Evolutionary conservation across 2,329 filamentous ascomycete genomes (phyloP).

Genomic region (Arthrobotrys conoides): DNA sequence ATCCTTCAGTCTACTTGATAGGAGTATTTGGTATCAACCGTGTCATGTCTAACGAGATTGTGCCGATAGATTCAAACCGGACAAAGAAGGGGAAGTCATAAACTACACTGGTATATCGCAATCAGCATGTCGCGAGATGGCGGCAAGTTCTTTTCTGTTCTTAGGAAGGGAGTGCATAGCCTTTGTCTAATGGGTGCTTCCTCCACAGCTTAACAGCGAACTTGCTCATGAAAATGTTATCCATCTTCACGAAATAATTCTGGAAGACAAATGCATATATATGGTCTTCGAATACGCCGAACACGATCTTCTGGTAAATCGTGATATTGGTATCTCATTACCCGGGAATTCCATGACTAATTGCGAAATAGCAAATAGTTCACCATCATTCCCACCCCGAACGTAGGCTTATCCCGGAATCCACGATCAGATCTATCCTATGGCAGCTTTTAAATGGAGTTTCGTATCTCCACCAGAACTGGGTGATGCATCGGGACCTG

Average conservation of each 20-base stretch:
- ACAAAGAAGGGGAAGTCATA: constrained; percentile 95
- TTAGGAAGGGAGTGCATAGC: not conserved
- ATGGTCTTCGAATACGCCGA: constrained; percentile 99
- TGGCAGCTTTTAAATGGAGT: constrained; percentile 96
- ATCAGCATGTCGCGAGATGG: constrained; percentile 97
- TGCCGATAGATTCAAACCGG: constrained; percentile 81
- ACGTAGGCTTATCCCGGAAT: constrained; percentile 87
- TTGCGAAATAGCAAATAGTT: constrained; percentile 79
- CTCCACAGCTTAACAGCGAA: constrained; percentile 80
- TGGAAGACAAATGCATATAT: constrained; percentile 99
- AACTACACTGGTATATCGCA: constrained; percentile 98
- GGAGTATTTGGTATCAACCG: not conserved
- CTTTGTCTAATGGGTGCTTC: not conserved
- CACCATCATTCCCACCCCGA: constrained; percentile 83
- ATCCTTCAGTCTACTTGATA: not conserved
- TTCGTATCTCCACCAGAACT: constrained; percentile 94
- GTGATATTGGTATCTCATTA: not conserved
- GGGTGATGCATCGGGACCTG: constrained; percentile 95
- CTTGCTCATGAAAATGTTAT: constrained; percentile 91
- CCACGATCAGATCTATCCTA: constrained; percentile 92
- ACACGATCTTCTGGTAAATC: constrained; percentile 80
- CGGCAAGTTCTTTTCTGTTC: constrained; percentile 66
- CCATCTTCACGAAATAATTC: constrained; percentile 90
- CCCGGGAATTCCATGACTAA: not conserved
- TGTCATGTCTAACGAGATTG: constrained; percentile 6